These are phyloP conservation scores for Botrytis tulipae DNA, from an alignment of 2,329 filamentous ascomycete species.

Conservation along the genomic window DNA sequence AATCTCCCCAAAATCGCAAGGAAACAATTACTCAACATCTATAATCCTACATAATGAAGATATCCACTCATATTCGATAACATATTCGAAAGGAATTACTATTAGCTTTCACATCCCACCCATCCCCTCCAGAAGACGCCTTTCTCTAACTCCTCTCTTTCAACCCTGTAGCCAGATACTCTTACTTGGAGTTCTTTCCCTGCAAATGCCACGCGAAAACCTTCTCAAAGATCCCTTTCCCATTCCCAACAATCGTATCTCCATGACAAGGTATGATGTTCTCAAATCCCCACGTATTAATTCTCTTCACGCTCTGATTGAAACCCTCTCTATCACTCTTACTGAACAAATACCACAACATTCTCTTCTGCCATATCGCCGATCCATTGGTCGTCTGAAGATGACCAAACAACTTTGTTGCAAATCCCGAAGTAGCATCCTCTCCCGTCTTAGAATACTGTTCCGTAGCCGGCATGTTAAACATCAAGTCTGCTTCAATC, in stretches of 20 bases:
- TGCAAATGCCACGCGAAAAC: conserved; percentile 82
- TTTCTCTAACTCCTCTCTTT: not conserved
- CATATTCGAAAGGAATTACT: not conserved
- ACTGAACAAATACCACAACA: conserved; percentile 75
- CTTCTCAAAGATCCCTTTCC: conserved; percentile 73
- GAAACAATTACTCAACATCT: not conserved
- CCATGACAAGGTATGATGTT: conserved; percentile 90
- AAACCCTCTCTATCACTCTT: conserved; percentile 63
- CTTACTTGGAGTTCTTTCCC: conserved; percentile 31
- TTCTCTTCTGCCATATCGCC: conserved; percentile 73
- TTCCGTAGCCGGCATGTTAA: conserved; percentile 85
- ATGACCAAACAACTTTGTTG: conserved; percentile 55
- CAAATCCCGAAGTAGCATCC: conserved; percentile 53
- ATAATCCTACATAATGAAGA: not conserved
- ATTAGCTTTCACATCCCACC: not conserved
- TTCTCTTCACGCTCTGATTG: conserved; percentile 64
- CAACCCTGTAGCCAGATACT: not conserved
- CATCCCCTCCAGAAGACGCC: not conserved
- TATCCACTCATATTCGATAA: not conserved
- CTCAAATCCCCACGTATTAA: conserved; percentile 80
- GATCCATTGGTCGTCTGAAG: conserved; percentile 60
- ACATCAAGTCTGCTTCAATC: conserved; percentile 86
- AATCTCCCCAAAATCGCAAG: not conserved
- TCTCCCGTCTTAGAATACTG: conserved; percentile 68
- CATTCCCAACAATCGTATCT: conserved; percentile 74